Conservation (phyloP, 1,139 yeast genomes). For the Scheffersomyces parashehatae region DNA sequence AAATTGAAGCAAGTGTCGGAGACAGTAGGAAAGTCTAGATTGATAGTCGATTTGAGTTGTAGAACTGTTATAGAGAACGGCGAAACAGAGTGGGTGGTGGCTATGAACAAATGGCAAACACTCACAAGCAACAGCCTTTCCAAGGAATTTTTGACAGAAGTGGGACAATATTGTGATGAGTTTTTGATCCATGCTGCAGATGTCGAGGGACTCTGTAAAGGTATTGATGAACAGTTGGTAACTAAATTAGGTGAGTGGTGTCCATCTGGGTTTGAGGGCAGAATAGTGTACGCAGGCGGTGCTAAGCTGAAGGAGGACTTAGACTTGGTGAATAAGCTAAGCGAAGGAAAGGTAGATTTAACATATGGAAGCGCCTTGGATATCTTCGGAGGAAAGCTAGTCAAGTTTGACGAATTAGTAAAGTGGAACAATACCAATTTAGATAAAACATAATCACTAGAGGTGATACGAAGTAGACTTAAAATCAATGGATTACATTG, state of each 20-base stretch:
- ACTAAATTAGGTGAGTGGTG: slow-evolving; percentile 76
- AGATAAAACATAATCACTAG: not conserved
- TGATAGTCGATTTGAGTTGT: slow-evolving; percentile 94
- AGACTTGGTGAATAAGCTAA: slow-evolving; percentile 59
- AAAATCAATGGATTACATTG: no score
- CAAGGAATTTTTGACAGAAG: slow-evolving; percentile 49
- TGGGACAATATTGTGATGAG: slow-evolving; percentile 75
- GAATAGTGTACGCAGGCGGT: slow-evolving; percentile 95
- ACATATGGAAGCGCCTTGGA: slow-evolving; percentile 93
- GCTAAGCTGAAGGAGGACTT: slow-evolving; percentile 76
- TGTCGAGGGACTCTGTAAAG: slow-evolving; percentile 93
- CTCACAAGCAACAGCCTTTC: slow-evolving; percentile 65
- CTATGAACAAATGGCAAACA: slow-evolving; percentile 97
- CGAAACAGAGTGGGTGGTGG: slow-evolving; percentile 73
- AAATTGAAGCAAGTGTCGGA: slow-evolving; percentile 50
- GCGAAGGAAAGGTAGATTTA: slow-evolving; percentile 81
- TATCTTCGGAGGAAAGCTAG: slow-evolving; percentile 86
- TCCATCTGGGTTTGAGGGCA: slow-evolving; percentile 53
- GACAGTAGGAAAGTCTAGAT: slow-evolving; percentile 59
- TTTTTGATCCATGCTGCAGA: slow-evolving; percentile 96
- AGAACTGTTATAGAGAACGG: slow-evolving; percentile 42
- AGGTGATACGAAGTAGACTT: not conserved
- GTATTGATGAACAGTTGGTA: slow-evolving; percentile 83
- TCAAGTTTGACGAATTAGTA: slow-evolving; percentile 71
- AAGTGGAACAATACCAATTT: slow-evolving; percentile 55